Evolutionary conservation across 2,329 filamentous ascomycete species (phyloP).

Genomic region (Talaromyces marneffei): DNA sequence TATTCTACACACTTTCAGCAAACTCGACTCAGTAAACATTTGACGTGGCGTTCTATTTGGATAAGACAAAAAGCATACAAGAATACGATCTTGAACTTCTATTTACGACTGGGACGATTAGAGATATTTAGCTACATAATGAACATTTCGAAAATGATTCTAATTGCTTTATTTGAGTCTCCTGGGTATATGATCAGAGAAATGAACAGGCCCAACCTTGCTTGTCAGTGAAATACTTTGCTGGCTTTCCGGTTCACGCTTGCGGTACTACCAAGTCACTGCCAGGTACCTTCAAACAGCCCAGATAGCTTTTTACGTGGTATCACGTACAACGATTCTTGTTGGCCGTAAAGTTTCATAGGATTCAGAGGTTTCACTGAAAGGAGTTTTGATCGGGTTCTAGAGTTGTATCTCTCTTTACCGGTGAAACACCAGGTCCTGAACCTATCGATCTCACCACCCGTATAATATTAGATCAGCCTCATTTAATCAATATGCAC

Average conservation of each 20-base stretch:
- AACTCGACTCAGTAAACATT: neutral
- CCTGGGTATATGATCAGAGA: neutral
- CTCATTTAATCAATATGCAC: neutral
- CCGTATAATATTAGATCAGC: neutral
- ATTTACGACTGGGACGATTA: neutral
- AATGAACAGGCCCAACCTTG: neutral
- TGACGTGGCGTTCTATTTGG: neutral
- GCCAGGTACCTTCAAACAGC: neutral
- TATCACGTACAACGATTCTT: neutral
- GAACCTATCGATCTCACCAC: neutral
- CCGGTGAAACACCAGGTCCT: neutral
- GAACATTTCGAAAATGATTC: neutral
- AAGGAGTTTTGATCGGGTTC: neutral
- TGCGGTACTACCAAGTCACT: neutral
- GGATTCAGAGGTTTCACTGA: neutral
- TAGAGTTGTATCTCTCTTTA: neutral
- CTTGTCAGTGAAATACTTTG: neutral
- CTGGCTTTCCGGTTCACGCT: neutral
- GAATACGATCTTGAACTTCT: neutral
- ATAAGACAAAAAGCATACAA: neutral
- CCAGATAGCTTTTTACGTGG: neutral
- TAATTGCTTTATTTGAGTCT: too few relatives aligned
- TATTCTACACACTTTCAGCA: neutral
- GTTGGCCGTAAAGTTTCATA: neutral
- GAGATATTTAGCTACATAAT: conserved; percentile 1